A percentile compares a stretch with the other conserved stretches of the same genome.
phyloP scores from a whole-genome alignment of 768 basidiomycete genomes.

The Trametes cubensis region DNA sequence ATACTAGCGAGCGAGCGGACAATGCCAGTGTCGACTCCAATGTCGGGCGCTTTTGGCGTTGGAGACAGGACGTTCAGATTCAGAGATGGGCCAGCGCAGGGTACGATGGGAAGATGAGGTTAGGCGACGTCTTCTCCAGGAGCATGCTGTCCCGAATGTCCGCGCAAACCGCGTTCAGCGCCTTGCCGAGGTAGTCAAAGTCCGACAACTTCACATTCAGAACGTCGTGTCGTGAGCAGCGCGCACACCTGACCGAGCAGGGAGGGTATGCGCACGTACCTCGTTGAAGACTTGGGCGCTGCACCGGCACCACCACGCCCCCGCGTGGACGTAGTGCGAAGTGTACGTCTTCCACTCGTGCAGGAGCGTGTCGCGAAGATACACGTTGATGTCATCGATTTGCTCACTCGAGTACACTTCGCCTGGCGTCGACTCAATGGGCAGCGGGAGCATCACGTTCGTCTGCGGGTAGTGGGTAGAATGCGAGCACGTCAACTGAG shows the following conservation, averaged over 20 bases:
- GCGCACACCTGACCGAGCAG: too few species aligned
- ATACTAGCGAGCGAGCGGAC: too few species aligned
- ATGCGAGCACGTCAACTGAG: not conserved
- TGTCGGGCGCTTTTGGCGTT: too few species aligned
- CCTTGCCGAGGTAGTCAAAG: conserved; percentile 34
- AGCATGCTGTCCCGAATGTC: conserved; percentile 30
- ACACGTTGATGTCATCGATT: conserved; percentile 11
- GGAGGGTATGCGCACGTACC: conserved; percentile 27
- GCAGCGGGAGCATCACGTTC: conserved; percentile 47
- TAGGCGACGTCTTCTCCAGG: not conserved
- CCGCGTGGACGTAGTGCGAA: conserved; percentile 33
- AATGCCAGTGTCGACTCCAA: too few species aligned
- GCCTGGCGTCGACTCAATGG: conserved; percentile 22
- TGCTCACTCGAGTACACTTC: conserved; percentile 23
- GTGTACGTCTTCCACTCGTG: conserved; percentile 36
- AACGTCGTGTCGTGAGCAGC: not conserved
- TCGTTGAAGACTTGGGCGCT: conserved; percentile 43
- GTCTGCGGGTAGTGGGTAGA: conserved; percentile 28
- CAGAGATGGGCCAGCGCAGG: too few species aligned
- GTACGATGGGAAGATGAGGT: too few species aligned
- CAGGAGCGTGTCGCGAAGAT: conserved; percentile 33
- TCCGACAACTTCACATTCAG: conserved; percentile 28
- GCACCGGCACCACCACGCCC: conserved; percentile 39
- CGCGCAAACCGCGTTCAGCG: conserved; percentile 27
- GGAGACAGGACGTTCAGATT: too few species aligned